A percentile compares a stretch with the other conserved stretches of the same genome.
Evolutionary conservation across 208 protist species (phyloP).

Genomic region (Sergeia podlipaevii): DNA sequence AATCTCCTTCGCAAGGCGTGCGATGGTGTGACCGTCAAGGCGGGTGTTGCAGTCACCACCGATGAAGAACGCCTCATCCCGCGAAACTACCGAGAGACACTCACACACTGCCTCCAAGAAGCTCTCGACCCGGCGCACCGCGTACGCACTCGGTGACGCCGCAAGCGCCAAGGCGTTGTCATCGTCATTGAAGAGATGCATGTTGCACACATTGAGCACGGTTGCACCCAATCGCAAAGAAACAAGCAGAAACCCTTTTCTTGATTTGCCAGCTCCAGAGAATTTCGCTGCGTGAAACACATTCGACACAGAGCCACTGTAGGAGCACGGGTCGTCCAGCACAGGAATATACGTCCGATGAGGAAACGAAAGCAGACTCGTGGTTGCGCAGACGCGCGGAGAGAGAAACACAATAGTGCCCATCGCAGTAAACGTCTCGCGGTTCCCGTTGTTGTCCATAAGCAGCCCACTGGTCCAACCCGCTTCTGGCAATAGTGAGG

Average conservation of each 20-base stretch:
- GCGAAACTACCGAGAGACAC: conserved; percentile 33
- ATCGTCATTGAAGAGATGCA: conserved; percentile 74
- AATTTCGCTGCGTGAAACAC: conserved; percentile 66
- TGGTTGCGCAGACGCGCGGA: conserved; percentile 56
- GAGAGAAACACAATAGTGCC: conserved; percentile 75
- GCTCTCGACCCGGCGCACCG: conserved; percentile 31
- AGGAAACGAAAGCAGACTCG: conserved; percentile 68
- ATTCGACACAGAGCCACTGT: conserved; percentile 42
- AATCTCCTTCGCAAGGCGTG: conserved; percentile 23
- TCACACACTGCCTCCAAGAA: conserved; percentile 63
- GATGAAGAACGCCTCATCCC: conserved; percentile 66
- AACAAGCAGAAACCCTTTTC: conserved; percentile 73
- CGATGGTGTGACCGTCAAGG: conserved; percentile 37
- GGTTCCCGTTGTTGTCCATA: conserved; percentile 42
- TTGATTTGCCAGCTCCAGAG: conserved; percentile 37
- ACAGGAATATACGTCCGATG: conserved; percentile 79
- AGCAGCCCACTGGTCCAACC: conserved; percentile 75
- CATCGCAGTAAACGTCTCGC: conserved; percentile 52
- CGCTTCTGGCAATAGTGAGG: conserved; percentile 51
- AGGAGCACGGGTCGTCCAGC: conserved; percentile 66
- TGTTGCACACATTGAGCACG: conserved; percentile 59
- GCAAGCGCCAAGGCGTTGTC: conserved; percentile 45
- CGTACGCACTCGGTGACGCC: conserved; percentile 49
- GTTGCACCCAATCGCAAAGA: conserved; percentile 71
- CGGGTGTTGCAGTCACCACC: conserved; percentile 79